Base-by-base conservation (phyloP, 2,329 filamentous ascomycete genomes). In the Aspergillus aculeatus region DNA sequence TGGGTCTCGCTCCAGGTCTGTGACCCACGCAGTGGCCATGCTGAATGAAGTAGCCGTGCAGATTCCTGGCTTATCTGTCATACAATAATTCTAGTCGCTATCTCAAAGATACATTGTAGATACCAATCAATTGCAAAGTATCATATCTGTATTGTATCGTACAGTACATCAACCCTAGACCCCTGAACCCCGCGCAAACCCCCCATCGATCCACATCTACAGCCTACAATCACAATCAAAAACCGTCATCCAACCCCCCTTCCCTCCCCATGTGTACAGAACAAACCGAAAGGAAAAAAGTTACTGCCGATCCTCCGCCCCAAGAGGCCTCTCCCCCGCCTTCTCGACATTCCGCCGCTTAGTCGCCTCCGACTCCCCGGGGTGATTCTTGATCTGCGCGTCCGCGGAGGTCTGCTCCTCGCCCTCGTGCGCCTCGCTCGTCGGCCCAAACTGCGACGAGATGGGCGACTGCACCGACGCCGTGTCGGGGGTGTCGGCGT, bases 401-500 rank as follows among this genome's bases (percentile, higher is more conserved):
- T 59, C 57, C 24, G 54, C 41, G 16, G 29, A 26, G 11, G 53
- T 59, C 50, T 50, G 57, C 57, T 57, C 53, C 54, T 62, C 57
- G 14, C 60, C 48, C 57, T 58, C 47, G 48, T 64, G 51, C 23
- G 21, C 23, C 50, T 53, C 59, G 12, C 50, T 72, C 21, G 19
- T 50, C 14, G 26, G 10, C 16, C 38, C 38, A 5, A 7, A 44
- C 14, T 50, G 44, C 12, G n/a, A 9, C 4, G 57, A 58, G 31
- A 58, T 54, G 2, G 57, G 57, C 14, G 29, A 44, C 51, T 58
- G 51, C 41, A 54, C 50, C 11, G 50, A 54, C 19, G 41, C 41
- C 11, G 41, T 58, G 31, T 58, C 50, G 4, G 56, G 41, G 9
- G 19, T 50, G 21, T 58, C 56, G 3, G 50, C 47, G 12, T 51